phyloP scores from a whole-genome alignment of 495 filamentous ascomycete species.

The Hyaloscypha hepaticicola region DNA sequence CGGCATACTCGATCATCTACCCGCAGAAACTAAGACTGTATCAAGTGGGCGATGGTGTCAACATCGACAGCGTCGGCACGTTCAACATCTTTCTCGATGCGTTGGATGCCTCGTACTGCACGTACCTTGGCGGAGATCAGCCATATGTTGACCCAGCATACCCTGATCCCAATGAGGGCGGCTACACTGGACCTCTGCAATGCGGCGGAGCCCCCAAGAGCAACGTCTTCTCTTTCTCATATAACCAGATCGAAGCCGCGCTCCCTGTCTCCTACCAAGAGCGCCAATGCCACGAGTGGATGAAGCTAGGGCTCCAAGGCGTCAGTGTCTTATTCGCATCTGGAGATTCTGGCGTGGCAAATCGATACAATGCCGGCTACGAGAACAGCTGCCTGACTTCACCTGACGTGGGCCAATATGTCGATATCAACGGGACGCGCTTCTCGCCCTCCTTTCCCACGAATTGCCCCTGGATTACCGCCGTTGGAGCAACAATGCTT shows the following conservation, averaged over 20 bases:
- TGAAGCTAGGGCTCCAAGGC: conserved; percentile 45
- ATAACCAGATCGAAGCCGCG: conserved; percentile 50
- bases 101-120: conserved; percentile 62
- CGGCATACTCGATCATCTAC: conserved; percentile 35
- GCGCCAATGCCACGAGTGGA: conserved; percentile 55
- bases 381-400: conserved; percentile 14
- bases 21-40: conserved; percentile 40
- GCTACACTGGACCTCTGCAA: conserved; percentile 56
- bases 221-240: conserved; percentile 59
- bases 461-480: conserved; percentile 74
- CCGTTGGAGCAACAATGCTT: conserved; percentile 41
- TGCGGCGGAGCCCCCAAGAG: conserved; percentile 59
- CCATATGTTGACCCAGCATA: conserved; percentile 50
- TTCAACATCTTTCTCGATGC: conserved; percentile 30
- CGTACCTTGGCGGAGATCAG: conserved; percentile 46
- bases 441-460: conserved; percentile 72
- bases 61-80: conserved; percentile 38
- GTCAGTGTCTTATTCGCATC: conserved; percentile 37
- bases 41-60: conserved; percentile 37
- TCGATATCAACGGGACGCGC: conserved; percentile 46
- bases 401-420: conserved; percentile 11
- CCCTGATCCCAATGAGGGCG: conserved; percentile 50
- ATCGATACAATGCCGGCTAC: conserved; percentile 61
- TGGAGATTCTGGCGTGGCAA: conserved; percentile 47
- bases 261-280: conserved; percentile 50